phyloP scores from a whole-genome alignment of 495 filamentous ascomycete genomes.

The Penicillium pancosmium region DNA sequence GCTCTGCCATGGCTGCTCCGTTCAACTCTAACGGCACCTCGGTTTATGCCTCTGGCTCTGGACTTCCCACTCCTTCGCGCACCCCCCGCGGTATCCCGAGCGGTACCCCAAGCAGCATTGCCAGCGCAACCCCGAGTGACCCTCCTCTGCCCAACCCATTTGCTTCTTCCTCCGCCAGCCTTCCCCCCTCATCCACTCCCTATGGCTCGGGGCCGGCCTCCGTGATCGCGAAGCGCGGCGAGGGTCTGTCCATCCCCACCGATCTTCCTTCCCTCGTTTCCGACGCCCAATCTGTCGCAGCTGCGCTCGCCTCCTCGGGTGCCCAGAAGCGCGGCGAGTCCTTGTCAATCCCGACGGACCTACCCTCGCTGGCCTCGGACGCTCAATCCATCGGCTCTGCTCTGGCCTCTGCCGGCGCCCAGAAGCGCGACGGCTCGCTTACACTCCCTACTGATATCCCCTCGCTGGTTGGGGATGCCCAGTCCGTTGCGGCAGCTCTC shows the following conservation, averaged over 20 bases:
- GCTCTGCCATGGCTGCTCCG: slow-evolving; percentile 20
- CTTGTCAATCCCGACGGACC: slow-evolving; percentile 12
- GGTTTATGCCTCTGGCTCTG: slow-evolving; percentile 5
- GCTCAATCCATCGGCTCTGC: slow-evolving; percentile 10
- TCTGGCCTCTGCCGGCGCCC: slow-evolving; percentile 13
- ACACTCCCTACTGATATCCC: slow-evolving; percentile 13
- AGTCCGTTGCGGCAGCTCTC: slow-evolving; percentile 6
- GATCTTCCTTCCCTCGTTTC: slow-evolving; percentile 17
- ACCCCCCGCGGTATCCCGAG: slow-evolving; percentile 9
- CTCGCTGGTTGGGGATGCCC: slow-evolving; percentile 9
- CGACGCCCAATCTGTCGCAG: slow-evolving; percentile 14
- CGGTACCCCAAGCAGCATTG: not conserved
- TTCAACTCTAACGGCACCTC: slow-evolving; percentile 19
- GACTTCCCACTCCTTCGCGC: slow-evolving; percentile 8
- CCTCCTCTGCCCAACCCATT: slow-evolving; percentile 9
- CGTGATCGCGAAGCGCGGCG: slow-evolving; percentile 16
- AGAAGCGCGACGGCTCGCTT: slow-evolving; percentile 15
- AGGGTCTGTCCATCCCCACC: slow-evolving; percentile 19
- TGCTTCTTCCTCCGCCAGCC: slow-evolving; percentile 6
- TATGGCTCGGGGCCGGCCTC: slow-evolving; percentile 9
- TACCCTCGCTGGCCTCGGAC: slow-evolving; percentile 14
- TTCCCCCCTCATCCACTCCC: slow-evolving; percentile 10
- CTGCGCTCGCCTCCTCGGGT: slow-evolving; percentile 12
- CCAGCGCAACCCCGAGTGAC: slow-evolving; percentile 1
- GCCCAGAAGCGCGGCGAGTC: slow-evolving; percentile 19